Percentiles rank a stretch among this genome's conserved stretches.
These are phyloP conservation scores for Mucor piriformis DNA, from an alignment of 371 early-diverging fungal species.

Conservation along the genomic window DNA sequence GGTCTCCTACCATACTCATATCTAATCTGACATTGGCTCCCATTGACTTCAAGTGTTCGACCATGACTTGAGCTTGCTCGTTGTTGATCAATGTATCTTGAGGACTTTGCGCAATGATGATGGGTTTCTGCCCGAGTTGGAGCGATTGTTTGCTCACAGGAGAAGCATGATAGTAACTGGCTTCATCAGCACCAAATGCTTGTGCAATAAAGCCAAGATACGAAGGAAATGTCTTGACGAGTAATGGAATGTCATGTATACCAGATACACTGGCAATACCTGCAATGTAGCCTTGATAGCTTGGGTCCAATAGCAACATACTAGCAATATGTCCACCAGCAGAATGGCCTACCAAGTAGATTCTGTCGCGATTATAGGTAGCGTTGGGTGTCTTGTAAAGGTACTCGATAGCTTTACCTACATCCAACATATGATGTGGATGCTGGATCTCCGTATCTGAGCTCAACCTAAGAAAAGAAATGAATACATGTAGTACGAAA, in stretches of 20 bases:
- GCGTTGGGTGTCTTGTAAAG: constrained; percentile 30
- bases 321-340: constrained; percentile 78
- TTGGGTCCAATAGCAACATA: constrained; percentile 58
- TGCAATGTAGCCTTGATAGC: constrained; percentile 12
- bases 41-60: constrained; percentile 43
- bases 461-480: too few species aligned
- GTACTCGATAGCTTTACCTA: constrained; percentile 51
- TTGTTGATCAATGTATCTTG: constrained; percentile 71
- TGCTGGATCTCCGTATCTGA: constrained; percentile 42
- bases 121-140: constrained; percentile 32
- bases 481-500: too few species aligned
- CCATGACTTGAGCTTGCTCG: constrained; percentile 59
- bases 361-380: constrained; percentile 37
- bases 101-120: constrained; percentile 67
- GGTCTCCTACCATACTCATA: constrained; percentile 54
- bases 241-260: constrained; percentile 74
- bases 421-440: constrained; percentile 66
- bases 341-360: constrained; percentile 81
- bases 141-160: constrained; percentile 32
- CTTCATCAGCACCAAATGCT: constrained; percentile 61
- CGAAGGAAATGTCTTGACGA: constrained; percentile 64
- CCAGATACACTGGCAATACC: constrained; percentile 77
- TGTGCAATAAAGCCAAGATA: constrained; percentile 72
- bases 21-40: constrained; percentile 35
- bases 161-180: constrained; percentile 45